These are phyloP conservation scores for Blastobotrys serpentis DNA, from an alignment of 1,139 yeast genomes.

Conservation along the genomic window DNA sequence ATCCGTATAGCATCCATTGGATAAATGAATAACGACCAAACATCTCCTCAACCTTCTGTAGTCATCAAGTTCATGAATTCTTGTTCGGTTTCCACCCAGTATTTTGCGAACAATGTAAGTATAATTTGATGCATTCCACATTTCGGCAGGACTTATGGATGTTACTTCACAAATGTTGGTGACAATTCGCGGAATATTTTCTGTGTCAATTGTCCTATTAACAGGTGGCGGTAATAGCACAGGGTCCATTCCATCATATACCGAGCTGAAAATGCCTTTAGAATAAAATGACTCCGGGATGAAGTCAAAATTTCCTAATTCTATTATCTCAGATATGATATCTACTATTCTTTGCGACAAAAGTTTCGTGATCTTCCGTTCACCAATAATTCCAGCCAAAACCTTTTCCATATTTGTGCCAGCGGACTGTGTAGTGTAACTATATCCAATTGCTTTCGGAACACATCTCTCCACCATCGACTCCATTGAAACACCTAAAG, in stretches of 20 bases:
- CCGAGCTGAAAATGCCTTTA: background rate
- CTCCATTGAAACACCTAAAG: slow-evolving; percentile 12
- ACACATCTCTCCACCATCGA: slow-evolving; percentile 13
- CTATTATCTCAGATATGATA: slow-evolving; percentile 13
- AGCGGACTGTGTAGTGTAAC: slow-evolving; percentile 11
- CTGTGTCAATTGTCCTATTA: slow-evolving; percentile 2
- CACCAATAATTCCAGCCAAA: slow-evolving; percentile 1
- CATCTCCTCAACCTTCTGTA: slow-evolving; percentile 16
- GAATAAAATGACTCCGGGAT: slow-evolving; percentile 2
- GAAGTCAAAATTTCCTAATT: slow-evolving; percentile 2
- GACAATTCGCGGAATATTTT: background rate
- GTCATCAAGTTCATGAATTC: slow-evolving; percentile 14
- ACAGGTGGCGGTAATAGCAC: slow-evolving; percentile 7
- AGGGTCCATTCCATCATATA: background rate
- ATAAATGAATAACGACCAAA: slow-evolving; percentile 13
- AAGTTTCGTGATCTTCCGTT: background rate
- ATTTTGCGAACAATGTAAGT: slow-evolving; percentile 8
- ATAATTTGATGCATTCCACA: slow-evolving; percentile 6
- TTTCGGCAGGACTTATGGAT: background rate
- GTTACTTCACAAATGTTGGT: background rate
- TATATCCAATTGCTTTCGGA: slow-evolving; percentile 20
- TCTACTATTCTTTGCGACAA: slow-evolving; percentile 7
- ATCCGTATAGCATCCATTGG: background rate
- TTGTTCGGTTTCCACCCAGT: slow-evolving; percentile 5
- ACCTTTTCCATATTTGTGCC: background rate